phyloP scores from a whole-genome alignment of 1,139 yeast genomes.

The Lodderomyces jiufengensis region DNA sequence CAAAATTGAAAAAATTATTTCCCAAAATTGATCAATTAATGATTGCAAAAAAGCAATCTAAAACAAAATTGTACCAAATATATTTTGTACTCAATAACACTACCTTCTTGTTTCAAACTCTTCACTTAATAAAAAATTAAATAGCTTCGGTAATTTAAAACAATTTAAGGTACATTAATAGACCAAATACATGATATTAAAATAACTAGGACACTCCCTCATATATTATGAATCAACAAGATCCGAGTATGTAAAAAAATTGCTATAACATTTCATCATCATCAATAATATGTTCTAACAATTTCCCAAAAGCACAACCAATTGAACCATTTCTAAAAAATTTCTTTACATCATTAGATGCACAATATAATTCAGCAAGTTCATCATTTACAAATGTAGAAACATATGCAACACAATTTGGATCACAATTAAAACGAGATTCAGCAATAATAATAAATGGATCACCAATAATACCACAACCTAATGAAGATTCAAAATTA shows the following conservation, averaged over 20 bases:
- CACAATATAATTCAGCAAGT: slow-evolving; percentile 25
- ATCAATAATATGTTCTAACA: slow-evolving; percentile 5
- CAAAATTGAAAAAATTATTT: too few species aligned
- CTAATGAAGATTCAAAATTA: slow-evolving; percentile 43
- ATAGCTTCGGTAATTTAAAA: too few species aligned
- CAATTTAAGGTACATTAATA: too few species aligned
- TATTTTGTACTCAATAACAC: too few species aligned
- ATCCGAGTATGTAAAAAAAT: slow-evolving; percentile 22
- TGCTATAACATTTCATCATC: background rate
- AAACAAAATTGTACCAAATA: too few species aligned
- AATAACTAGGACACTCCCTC: background rate
- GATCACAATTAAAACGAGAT: slow-evolving; percentile 42
- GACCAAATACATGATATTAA: background rate
- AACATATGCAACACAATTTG: slow-evolving; percentile 49
- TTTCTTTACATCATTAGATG: slow-evolving; percentile 36
- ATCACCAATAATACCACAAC: slow-evolving; percentile 47
- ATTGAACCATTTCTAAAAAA: slow-evolving; percentile 45
- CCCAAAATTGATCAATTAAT: too few species aligned
- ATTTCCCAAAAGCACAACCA: slow-evolving; percentile 36
- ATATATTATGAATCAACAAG: slow-evolving; percentile 18
- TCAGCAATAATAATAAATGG: slow-evolving; percentile 62
- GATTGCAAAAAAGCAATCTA: too few species aligned
- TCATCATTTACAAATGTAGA: slow-evolving; percentile 37
- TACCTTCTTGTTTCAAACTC: too few species aligned
- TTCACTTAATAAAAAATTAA: too few species aligned